Base-by-base conservation (phyloP, 75 land plant genomes). In the Ceratopteris richardii region DNA sequence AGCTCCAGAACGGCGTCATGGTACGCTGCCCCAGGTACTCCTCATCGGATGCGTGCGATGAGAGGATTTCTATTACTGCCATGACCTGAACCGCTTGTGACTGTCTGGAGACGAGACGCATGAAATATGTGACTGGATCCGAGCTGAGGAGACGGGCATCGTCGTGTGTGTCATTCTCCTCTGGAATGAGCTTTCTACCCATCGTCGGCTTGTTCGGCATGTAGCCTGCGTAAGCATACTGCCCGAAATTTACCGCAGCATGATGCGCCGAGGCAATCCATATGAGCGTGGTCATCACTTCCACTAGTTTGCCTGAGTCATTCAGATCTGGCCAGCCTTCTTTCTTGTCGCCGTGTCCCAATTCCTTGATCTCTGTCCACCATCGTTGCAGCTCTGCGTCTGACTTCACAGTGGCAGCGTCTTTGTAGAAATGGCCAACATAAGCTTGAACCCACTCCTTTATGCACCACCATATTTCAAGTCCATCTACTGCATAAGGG, bases 171-270 rank as follows among this genome's bases (percentile, higher is more conserved):
- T 58, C 66, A 26, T 29, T 40, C 17, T 51, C 64, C 36, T 57
- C 61, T 22, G 64, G 64, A 10, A 60, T 60, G 0, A 60, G 29
- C 23, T 20, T 29, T 14, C 51, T 39, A 20, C 39, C 44, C 44
- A 29, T 60, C 26, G 65, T 61, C 33, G 70, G 70, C 14, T 51
- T 46, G 64, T 61, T 65, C 0, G 83, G 86, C 30, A 77, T 63
- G 60, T 77, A 82, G 13, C 80, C 90, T 1, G 68, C 91, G 41
- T 68, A 78, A 10, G 70, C 37, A 65, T 80, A 87, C n/a, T n/a
- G n/a, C n/a, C n/a, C n/a, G n/a, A n/a, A n/a, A n/a, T n/a, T 44
- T 82, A 81, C 9, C 83, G 81, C 40, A 82, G 91, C 86, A 63
- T 82, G 85, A 63, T 82, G 86, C 2, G 72, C 83, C 0, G 86